A percentile compares a stretch with the other conserved stretches of the same genome.
Conservation (phyloP, 2,329 filamentous ascomycete genomes). For the Pleoardoris graminearum region DNA sequence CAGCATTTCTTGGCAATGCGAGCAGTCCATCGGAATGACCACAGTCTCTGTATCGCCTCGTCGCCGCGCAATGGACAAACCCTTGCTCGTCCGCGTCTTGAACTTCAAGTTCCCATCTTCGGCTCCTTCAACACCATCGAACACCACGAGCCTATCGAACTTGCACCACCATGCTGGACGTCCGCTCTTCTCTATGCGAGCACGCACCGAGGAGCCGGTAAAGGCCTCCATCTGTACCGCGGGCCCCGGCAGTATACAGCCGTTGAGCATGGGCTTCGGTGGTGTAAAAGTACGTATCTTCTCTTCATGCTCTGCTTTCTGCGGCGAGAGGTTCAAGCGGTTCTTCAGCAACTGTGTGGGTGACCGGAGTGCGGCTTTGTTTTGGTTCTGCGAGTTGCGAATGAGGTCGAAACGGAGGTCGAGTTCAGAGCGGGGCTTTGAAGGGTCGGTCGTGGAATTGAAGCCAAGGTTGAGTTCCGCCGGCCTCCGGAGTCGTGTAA, state of each 20-base stretch:
- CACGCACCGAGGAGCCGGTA: constrained; percentile 32
- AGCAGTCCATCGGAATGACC: constrained; percentile 36
- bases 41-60: constrained; percentile 35
- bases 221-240: constrained; percentile 25
- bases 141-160: constrained; percentile 38
- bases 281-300: constrained; percentile 32
- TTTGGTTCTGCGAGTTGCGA: constrained; percentile 35
- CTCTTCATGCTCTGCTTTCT: constrained; percentile 21
- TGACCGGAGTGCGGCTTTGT: constrained; percentile 35
- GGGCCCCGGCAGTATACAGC: constrained; percentile 37
- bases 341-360: constrained; percentile 38
- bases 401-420: constrained; percentile 37
- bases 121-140: constrained; percentile 30
- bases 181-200: constrained; percentile 24
- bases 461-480: constrained; percentile 35
- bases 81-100: constrained; percentile 34
- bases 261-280: constrained; percentile 28
- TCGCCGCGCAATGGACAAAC: constrained; percentile 34
- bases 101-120: constrained; percentile 20
- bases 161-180: constrained; percentile 44
- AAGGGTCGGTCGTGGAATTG: constrained; percentile 4
- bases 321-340: constrained; percentile 30
- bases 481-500: constrained; percentile 28
- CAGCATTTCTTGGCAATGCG: constrained; percentile 40
- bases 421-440: constrained; percentile 36